Evolutionary conservation across 345 rosid species (phyloP).

Genomic region (Euclidium syriacum): DNA sequence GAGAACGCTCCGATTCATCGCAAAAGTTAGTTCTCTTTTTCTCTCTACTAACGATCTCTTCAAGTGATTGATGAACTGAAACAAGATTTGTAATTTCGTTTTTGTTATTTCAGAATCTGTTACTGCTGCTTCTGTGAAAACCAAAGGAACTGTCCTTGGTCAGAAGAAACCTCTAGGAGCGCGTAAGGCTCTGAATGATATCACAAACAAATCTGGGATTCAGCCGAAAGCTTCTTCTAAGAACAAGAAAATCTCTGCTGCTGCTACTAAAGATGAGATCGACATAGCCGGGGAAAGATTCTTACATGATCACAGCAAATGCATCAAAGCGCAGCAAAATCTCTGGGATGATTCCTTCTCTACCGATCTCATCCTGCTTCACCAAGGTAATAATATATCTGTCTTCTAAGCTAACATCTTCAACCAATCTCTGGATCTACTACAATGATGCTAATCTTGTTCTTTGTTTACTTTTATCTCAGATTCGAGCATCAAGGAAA

Average conservation of each 20-base stretch:
- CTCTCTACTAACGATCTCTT: neutral
- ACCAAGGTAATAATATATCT: slow-evolving; percentile 32
- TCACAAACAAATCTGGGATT: slow-evolving; percentile 43
- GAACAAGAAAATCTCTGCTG: slow-evolving; percentile 28
- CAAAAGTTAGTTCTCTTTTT: neutral
- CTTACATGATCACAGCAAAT: slow-evolving; percentile 51
- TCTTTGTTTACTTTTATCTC: neutral
- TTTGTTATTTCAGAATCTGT: slow-evolving; percentile 5
- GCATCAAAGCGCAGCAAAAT: slow-evolving; percentile 36
- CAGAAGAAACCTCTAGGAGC: slow-evolving; percentile 37
- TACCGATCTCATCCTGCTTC: slow-evolving; percentile 42
- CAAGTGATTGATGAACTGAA: neutral
- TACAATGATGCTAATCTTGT: neutral
- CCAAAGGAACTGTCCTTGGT: slow-evolving; percentile 35
- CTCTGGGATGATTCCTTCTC: slow-evolving; percentile 26
- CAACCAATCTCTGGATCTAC: neutral
- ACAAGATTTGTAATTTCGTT: neutral
- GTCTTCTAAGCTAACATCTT: neutral
- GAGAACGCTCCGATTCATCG: slow-evolving; percentile 31
- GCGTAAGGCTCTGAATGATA: slow-evolving; percentile 53
- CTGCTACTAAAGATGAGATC: slow-evolving; percentile 25
- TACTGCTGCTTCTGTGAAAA: slow-evolving; percentile 27
- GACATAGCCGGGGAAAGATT: slow-evolving; percentile 41
- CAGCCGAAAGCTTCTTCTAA: slow-evolving; percentile 23
- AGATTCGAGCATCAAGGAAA: slow-evolving; percentile 20